Evolutionary conservation across 129 eudicot genomes (phyloP).

Genomic region (Arctium minus): DNA sequence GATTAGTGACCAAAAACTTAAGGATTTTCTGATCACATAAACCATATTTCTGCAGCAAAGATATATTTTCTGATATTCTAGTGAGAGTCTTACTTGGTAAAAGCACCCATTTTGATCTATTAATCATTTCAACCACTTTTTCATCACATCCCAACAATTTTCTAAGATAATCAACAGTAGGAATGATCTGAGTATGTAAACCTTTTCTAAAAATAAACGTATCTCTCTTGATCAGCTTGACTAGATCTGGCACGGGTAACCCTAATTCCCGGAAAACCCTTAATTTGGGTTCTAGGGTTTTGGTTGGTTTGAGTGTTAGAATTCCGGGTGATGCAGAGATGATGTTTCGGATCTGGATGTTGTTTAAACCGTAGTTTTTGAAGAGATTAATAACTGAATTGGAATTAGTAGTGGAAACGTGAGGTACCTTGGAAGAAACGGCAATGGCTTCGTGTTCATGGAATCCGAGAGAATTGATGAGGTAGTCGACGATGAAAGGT

Average conservation of each 20-base stretch:
- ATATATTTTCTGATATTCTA: conserved; percentile 8
- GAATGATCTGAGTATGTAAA: conserved; percentile 8
- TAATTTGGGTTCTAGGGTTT: conserved; percentile 17
- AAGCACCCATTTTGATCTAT: conserved; percentile 10
- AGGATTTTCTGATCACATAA: conserved; percentile 4
- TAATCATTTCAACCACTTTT: conserved; percentile 5
- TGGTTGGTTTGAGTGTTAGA: background rate
- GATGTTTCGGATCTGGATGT: conserved; percentile 26
- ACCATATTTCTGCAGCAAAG: conserved; percentile 20
- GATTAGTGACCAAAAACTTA: background rate
- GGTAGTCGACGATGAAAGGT: background rate
- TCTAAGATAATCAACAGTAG: conserved; percentile 18
- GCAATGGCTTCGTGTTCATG: conserved; percentile 22
- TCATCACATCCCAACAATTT: conserved; percentile 22
- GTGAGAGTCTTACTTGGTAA: background rate
- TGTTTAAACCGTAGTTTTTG: conserved; percentile 10
- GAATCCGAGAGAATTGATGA: conserved; percentile 26
- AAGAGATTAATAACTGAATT: conserved; percentile 21
- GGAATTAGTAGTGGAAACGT: conserved; percentile 12
- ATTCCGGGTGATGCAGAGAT: background rate
- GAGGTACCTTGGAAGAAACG: conserved; percentile 21
- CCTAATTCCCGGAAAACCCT: conserved; percentile 17
- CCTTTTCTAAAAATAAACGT: background rate
- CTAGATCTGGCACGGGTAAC: conserved; percentile 20
- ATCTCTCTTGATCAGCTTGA: conserved; percentile 2